Evolutionary conservation across 345 rosid species (phyloP).

Genomic region (Trapa incisa): DNA sequence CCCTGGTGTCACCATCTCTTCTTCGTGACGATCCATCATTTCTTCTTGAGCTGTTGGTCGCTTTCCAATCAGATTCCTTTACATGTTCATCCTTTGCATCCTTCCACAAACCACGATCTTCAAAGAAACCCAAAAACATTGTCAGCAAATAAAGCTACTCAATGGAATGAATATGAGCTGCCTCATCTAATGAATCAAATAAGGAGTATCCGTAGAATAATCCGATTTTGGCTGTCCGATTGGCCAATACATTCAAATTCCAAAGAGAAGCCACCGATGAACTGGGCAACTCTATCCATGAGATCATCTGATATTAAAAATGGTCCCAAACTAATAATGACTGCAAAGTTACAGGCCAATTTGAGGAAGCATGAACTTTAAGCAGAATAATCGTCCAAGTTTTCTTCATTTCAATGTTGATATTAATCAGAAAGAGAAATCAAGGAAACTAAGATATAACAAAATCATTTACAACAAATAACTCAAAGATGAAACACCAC

Average conservation of each 20-base stretch:
- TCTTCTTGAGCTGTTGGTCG: slow-evolving; percentile 19
- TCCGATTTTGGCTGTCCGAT: background rate
- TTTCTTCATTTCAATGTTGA: background rate
- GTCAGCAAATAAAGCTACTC: background rate
- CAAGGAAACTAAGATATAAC: background rate
- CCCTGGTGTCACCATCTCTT: slow-evolving; percentile 27
- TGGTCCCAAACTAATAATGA: background rate
- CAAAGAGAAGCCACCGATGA: background rate
- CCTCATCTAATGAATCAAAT: background rate
- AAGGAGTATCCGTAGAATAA: background rate
- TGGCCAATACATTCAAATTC: background rate
- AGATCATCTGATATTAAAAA: background rate
- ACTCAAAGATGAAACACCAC: background rate
- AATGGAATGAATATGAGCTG: background rate
- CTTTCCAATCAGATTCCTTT: slow-evolving; percentile 30
- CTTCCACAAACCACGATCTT: slow-evolving; percentile 55
- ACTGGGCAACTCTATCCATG: background rate
- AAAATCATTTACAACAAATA: background rate
- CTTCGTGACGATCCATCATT: slow-evolving; percentile 24
- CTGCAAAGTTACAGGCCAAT: background rate
- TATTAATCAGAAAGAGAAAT: background rate
- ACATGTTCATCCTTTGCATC: slow-evolving; percentile 39
- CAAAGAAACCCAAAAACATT: slow-evolving; percentile 4
- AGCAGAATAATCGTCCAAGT: background rate
- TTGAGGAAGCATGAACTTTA: background rate